These are phyloP conservation scores for Globisporangium rhizosaccharum DNA, from an alignment of 352 stramenopile genomes.

Conservation along the genomic window DNA sequence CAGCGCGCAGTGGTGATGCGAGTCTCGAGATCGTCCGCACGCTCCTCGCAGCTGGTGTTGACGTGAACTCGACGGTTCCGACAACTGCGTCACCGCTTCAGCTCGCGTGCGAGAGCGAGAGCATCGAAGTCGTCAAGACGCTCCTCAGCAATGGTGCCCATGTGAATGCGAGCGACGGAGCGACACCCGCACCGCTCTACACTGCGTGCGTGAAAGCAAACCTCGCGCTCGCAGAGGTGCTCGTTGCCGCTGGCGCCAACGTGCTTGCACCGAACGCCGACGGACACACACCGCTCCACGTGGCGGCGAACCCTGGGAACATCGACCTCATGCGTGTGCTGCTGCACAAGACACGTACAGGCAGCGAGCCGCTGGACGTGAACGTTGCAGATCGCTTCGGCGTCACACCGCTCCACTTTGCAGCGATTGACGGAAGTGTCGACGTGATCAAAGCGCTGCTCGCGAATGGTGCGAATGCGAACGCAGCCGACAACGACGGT, in stretches of 20 bases:
- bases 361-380: not conserved
- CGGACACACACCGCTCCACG: not conserved
- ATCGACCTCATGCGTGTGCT: not conserved
- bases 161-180: not conserved
- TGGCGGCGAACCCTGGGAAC: not conserved
- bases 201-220: conserved; percentile 2
- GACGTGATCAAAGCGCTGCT: conserved; percentile 1
- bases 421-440: not conserved
- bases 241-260: not conserved
- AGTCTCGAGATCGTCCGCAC: not conserved
- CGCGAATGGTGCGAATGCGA: conserved; percentile 1
- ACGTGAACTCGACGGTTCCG: not conserved
- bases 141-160: conserved; percentile 13
- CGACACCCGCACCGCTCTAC: not conserved
- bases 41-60: not conserved
- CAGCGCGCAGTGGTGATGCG: not conserved
- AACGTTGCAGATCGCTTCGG: conserved; percentile 9
- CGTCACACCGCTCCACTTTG: conserved; percentile 21
- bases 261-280: not conserved
- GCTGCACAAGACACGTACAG: not conserved
- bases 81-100: conserved; percentile 22
- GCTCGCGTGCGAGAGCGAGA: conserved; percentile 20
- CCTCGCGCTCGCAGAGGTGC: not conserved
- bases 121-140: conserved; percentile 17
- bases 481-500: conserved; percentile 6